phyloP scores from a whole-genome alignment of 2,329 filamentous ascomycete species.

The Botrytis cinerea region DNA sequence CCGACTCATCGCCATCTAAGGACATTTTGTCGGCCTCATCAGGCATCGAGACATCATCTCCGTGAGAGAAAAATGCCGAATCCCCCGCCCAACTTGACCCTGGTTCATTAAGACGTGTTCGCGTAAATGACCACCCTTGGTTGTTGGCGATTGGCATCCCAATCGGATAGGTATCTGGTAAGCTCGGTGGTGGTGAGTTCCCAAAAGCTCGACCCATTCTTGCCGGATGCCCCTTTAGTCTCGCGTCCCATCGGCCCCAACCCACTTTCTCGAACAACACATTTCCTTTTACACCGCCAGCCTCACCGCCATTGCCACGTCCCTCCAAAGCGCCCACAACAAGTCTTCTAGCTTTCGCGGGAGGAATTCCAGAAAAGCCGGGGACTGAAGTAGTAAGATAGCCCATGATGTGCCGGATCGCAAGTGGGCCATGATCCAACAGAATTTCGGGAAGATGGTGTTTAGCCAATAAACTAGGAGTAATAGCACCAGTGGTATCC shows the following conservation, averaged over 20 bases:
- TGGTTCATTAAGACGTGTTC: constrained; percentile 52
- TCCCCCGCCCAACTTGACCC: constrained; percentile 67
- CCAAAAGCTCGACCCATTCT: constrained; percentile 45
- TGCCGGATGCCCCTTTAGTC: constrained; percentile 64
- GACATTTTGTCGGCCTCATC: constrained; percentile 97
- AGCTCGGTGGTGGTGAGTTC: constrained; percentile 48
- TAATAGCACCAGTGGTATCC: constrained; percentile 82
- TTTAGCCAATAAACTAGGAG: constrained; percentile 80
- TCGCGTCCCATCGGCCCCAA: constrained; percentile 95
- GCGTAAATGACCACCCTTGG: constrained; percentile 48
- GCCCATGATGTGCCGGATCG: constrained; percentile 93
- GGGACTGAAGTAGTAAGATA: constrained; percentile 92
- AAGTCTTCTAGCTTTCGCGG: constrained; percentile 84
- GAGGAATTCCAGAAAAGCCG: constrained; percentile 85
- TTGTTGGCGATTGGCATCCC: constrained; percentile 60
- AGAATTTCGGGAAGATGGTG: constrained; percentile 90
- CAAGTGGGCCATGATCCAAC: constrained; percentile 83
- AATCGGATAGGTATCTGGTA: constrained; percentile 47
- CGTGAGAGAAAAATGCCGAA: constrained; percentile 75
- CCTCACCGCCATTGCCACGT: constrained; percentile 59
- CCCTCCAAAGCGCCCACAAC: constrained; percentile 92
- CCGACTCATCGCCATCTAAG: constrained; percentile 70
- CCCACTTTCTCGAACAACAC: constrained; percentile 93
- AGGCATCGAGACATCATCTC: constrained; percentile 65
- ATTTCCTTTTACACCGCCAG: constrained; percentile 65